These are phyloP conservation scores for Knoxia roxburghii DNA, from an alignment of 257 asterid genomes.

Conservation along the genomic window DNA sequence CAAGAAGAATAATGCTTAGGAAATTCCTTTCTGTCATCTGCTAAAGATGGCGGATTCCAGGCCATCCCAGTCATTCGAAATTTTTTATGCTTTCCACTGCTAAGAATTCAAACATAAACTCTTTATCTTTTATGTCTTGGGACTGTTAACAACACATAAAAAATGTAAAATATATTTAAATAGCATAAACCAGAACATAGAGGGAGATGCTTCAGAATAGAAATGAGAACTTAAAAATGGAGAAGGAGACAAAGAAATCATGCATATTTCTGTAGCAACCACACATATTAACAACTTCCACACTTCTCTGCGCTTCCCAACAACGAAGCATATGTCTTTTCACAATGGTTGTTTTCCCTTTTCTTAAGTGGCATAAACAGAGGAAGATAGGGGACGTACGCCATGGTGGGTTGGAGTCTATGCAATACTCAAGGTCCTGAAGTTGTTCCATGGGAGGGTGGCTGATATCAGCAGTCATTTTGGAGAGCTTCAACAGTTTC, in stretches of 20 bases:
- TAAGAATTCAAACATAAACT: not conserved
- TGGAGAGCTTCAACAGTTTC: conserved; percentile 13
- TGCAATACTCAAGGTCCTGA: conserved; percentile 94
- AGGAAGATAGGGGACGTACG: conserved; percentile 34
- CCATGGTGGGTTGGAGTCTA: conserved; percentile 97
- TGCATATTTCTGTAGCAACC: not conserved
- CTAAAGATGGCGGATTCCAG: not conserved
- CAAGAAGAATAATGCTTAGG: not conserved
- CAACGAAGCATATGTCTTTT: not conserved
- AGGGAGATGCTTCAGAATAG: not conserved
- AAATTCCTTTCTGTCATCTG: not conserved
- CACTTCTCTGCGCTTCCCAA: conserved; percentile 11
- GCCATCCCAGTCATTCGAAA: not conserved
- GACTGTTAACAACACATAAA: no score
- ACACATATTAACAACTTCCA: conserved; percentile 4
- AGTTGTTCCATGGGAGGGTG: conserved; percentile 96
- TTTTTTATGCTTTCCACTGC: not conserved
- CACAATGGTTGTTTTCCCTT: not conserved
- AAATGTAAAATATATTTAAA: no score
- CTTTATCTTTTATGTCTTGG: not conserved
- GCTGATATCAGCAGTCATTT: conserved; percentile 60
- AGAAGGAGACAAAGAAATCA: not conserved
- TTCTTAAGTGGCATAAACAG: not conserved
- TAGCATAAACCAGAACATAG: not conserved
- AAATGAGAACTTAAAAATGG: not conserved